Percentiles rank a stretch among this genome's conserved stretches.
phyloP scores from a whole-genome alignment of 345 rosid species.

The Ceriops zippeliana region DNA sequence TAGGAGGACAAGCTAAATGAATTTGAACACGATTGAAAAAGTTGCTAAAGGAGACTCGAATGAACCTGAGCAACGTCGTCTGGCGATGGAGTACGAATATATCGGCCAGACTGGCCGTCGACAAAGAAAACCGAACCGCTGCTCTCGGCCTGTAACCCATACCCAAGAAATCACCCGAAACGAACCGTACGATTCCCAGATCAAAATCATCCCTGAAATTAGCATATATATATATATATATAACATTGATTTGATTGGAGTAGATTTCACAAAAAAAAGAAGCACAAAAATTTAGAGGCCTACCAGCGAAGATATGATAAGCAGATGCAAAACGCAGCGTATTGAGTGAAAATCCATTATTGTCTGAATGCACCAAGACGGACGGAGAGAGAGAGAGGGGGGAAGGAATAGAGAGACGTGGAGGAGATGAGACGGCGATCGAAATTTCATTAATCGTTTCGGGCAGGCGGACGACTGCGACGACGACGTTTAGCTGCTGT shows the following conservation, averaged over 20 bases:
- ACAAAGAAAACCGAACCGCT: slow-evolving; percentile 69
- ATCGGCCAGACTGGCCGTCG: slow-evolving; percentile 54
- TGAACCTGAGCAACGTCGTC: slow-evolving; percentile 46
- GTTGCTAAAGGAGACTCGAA: not conserved
- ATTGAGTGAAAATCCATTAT: slow-evolving; percentile 29
- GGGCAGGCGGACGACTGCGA: not conserved
- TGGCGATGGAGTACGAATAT: slow-evolving; percentile 52
- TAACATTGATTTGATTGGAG: too few species aligned
- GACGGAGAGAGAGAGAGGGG: slow-evolving; percentile 14
- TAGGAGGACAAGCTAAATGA: not conserved
- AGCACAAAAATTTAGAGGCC: too few species aligned
- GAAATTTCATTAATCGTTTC: not conserved
- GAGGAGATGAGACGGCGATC: not conserved
- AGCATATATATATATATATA: too few species aligned
- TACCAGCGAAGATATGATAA: slow-evolving; percentile 51
- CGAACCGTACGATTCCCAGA: slow-evolving; percentile 24
- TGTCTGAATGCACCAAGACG: not conserved
- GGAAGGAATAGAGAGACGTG: not conserved
- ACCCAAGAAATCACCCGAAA: slow-evolving; percentile 22
- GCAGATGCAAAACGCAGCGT: slow-evolving; percentile 37
- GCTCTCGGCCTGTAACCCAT: slow-evolving; percentile 40
- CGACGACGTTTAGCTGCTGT: not conserved
- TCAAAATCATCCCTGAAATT: slow-evolving; percentile 11
- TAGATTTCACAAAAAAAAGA: too few species aligned
- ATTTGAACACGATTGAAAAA: not conserved